Conservation (phyloP, 176 grass and related monocot genomes). For the Puya raimondii region DNA sequence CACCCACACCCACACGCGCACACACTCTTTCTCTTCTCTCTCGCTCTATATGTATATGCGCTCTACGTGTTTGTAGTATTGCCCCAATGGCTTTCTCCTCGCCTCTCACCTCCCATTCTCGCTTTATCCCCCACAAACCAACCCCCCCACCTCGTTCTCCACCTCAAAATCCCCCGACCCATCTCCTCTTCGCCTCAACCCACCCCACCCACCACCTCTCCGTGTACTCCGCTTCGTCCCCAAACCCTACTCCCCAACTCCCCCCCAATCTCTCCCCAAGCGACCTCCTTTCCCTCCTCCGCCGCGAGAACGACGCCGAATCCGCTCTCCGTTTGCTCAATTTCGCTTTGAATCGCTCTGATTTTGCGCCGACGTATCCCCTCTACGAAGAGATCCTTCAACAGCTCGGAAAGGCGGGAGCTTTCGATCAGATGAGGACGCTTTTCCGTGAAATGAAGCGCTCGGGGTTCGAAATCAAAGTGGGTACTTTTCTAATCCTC, state of each 20-base stretch:
- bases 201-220: neutral
- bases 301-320: slow-evolving; percentile 48
- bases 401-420: slow-evolving; percentile 48
- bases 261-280: slow-evolving; percentile 26
- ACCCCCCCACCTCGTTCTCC: neutral
- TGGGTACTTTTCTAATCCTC: slow-evolving; percentile 36
- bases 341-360: slow-evolving; percentile 31
- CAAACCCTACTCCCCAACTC: neutral
- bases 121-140: slow-evolving; percentile 16
- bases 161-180: neutral
- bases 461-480: slow-evolving; percentile 31
- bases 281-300: slow-evolving; percentile 37
- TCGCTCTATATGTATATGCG: neutral
- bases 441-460: slow-evolving; percentile 51
- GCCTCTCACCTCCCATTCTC: slow-evolving; percentile 21
- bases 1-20: too few species aligned
- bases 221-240: neutral
- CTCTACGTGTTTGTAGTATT: slow-evolving; percentile 38
- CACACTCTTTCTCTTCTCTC: too few species aligned
- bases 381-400: slow-evolving; percentile 62
- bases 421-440: slow-evolving; percentile 43
- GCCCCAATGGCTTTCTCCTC: slow-evolving; percentile 53
- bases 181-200: slow-evolving; percentile 6
- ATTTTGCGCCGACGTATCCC: slow-evolving; percentile 18
- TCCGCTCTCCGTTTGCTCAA: slow-evolving; percentile 44